Evolutionary conservation across 2,329 filamentous ascomycete genomes (phyloP), one percentile per base, ranked within the genome.

Genomic region (Aspergillus uvarum): DNA sequence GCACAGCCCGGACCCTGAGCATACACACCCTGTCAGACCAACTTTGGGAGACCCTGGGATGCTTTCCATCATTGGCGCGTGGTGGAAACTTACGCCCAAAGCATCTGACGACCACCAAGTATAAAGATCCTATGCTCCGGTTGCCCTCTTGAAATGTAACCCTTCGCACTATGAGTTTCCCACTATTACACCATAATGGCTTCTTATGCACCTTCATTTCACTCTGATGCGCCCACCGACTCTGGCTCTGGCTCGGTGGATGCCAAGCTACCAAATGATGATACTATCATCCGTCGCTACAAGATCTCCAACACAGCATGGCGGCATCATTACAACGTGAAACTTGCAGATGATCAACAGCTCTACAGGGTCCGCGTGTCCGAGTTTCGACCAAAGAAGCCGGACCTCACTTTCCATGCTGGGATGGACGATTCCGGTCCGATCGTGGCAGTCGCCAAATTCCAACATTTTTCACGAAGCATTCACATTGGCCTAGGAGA

Each of bases 401-500:
- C 73, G 19, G 73, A 76, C 19, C 62, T 77, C 7, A 74, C 72
- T 1, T 63, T 76, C 53, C 72, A 77, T 61, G 54, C 62, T 1
- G 70, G 74, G 12, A 26, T 61, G 3, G 63, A 70, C 60, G 63
- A 65, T 6, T 66, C 59, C 3, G 71, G 63, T 4, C 69, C 71
- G 11, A 56, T 73, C 19, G 66, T 67, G 47, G 74, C 68, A 0
- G 65, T 71, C 4, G 70, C 68, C 59, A 74, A 76, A 49, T 77
- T 73, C 57, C 56, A 67, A 11, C 68, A 70, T 42, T 70, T 76
- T 55, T 75, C 73, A 5, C 66, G 67, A 16, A 67, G 71, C 56
- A 62, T 66, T 19, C 72, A 73, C 59, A 63, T 77, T 42, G 72
- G 73, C 7, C 62, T 76, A 10, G 71, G 73, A 42, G 65, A 76